Percentiles rank a stretch among this genome's conserved stretches.
Evolutionary conservation across 805 yeast species (phyloP).

Genomic region (Lipomyces spencermartinsiae): DNA sequence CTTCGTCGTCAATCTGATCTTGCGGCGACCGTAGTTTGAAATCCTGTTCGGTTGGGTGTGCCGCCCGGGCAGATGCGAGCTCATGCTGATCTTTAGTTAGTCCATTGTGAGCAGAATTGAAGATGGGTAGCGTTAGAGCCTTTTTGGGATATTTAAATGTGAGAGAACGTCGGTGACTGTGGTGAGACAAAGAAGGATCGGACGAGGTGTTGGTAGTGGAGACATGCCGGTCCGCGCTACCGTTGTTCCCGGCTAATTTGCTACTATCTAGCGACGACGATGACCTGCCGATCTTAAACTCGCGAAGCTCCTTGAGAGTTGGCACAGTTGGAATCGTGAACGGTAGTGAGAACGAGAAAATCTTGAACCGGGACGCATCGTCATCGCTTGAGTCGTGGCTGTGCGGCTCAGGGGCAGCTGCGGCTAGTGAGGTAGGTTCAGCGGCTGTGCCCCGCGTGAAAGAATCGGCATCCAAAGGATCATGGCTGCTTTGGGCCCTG

Average conservation of each 20-base stretch:
- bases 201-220: too few relatives aligned
- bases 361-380: background rate
- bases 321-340: constrained; percentile 17
- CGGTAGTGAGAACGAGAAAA: constrained; percentile 30
- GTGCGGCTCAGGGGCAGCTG: too few relatives aligned
- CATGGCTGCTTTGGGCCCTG: too few relatives aligned
- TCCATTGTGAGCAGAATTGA: background rate
- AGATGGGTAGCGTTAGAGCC: background rate
- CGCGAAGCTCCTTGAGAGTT: background rate
- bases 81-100: too few relatives aligned
- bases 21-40: background rate
- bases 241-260: background rate
- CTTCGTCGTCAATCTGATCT: constrained; percentile 38
- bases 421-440: too few relatives aligned
- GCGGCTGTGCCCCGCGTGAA: too few relatives aligned
- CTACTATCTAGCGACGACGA: constrained; percentile 2
- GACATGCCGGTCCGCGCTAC: background rate
- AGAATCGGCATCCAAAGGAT: too few relatives aligned
- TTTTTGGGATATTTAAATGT: background rate
- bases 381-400: background rate
- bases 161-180: background rate
- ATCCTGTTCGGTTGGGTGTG: too few relatives aligned
- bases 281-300: background rate
- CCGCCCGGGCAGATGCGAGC: too few relatives aligned
- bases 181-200: background rate